Base-by-base conservation (phyloP, 2,329 filamentous ascomycete genomes). In the Penicillium italicum region DNA sequence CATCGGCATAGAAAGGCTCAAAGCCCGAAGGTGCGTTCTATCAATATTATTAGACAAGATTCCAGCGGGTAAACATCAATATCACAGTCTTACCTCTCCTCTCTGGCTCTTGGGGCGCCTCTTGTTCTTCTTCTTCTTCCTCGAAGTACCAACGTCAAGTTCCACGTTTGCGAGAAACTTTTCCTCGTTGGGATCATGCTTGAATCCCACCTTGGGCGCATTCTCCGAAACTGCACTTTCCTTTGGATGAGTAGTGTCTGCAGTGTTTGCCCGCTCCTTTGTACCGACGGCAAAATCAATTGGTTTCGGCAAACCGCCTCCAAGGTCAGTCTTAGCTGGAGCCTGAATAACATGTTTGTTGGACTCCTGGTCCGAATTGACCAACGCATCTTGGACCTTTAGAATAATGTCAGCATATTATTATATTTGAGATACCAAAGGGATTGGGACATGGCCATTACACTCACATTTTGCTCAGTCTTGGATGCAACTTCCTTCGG, bases 1-100 rank as follows among this genome's bases (percentile, higher is more conserved):
- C 81, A 71, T 97, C 93, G 12, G 88, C 85, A 69, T 84, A 94
- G 71, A 85, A 90, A 59, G 91, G 87, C 82, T 92, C 89, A 56
- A 91, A 92, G 0, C 89, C 89, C 6, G 84, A 88, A 5, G 78
- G 77, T 56, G 76, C 74, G 45, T 65, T 69, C 75, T 79, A 40
- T 12, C 16, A 20, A 22, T 7, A 58, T 44, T 22, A 24, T 33
- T 26, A 49, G 55, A 57, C 24, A 60, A 45, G 11, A 18, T 43
- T 11, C 33, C 16, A 3, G 28, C 8, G 31, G n/a, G 5, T 22
- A 16, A 26, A 26, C 24, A 44, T 11, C 34, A 18, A n/a, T 40
- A 22, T 50, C 20, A 22, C 8, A 8, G 11, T 16, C 44, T 8
- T 61, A 66, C 64, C 38, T 45, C 44, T 47, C 75, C 75, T 46